Conservation (phyloP, 2,329 filamentous ascomycete species). For the Hypocreales sp. region DNA sequence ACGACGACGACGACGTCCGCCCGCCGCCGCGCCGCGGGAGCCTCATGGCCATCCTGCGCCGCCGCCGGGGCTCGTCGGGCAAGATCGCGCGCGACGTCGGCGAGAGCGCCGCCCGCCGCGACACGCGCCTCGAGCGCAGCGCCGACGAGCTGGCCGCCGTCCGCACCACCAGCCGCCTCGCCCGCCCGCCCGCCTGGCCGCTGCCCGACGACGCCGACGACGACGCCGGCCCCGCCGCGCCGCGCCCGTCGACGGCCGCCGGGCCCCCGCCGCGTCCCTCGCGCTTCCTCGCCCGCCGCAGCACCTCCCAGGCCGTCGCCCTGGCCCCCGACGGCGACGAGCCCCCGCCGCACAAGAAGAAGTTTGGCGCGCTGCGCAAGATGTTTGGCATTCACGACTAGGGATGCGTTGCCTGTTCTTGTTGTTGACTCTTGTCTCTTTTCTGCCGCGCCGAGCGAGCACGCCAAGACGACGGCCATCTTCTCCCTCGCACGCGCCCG, state of each 20-base stretch:
- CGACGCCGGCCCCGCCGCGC: neutral
- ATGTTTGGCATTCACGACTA: conserved; percentile 42
- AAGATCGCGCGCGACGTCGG: conserved; percentile 37
- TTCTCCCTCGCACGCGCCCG: no score
- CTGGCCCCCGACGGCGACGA: neutral
- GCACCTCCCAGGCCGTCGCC: neutral
- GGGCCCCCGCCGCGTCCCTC: conserved; percentile 2
- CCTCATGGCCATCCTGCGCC: conserved; percentile 45
- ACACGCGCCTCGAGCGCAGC: conserved; percentile 46
- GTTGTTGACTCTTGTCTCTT: no score
- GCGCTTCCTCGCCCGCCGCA: neutral
- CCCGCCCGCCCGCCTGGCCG: conserved; percentile 17
- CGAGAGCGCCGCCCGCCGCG: conserved; percentile 45
- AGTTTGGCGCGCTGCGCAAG: conserved; percentile 48
- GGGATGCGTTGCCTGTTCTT: no score
- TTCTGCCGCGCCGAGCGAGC: no score
- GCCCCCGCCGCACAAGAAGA: conserved; percentile 30
- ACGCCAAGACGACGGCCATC: no score
- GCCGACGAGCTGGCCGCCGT: conserved; percentile 34
- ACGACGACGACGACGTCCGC: conserved; percentile 3
- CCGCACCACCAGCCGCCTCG: conserved; percentile 18
- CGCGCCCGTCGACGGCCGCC: conserved; percentile 4
- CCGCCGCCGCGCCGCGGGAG: conserved; percentile 24
- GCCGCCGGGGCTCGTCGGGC: conserved; percentile 35
- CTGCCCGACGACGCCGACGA: conserved; percentile 8